These are phyloP conservation scores for Larix kaempferi DNA, from an alignment of 75 land plant genomes.

Conservation along the genomic window DNA sequence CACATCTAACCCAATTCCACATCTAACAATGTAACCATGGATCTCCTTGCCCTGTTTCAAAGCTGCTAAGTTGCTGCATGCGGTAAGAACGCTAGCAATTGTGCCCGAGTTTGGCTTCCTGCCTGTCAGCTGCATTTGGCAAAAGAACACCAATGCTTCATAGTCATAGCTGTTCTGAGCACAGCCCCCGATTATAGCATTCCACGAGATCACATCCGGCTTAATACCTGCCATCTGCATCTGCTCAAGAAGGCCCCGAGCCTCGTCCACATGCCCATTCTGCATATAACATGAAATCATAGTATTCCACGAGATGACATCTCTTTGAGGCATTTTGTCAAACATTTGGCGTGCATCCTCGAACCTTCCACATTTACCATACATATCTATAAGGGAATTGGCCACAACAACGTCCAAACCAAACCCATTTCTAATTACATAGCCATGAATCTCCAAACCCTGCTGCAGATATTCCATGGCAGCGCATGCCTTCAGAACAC, in stretches of 20 bases:
- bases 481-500: slow-evolving; percentile 37
- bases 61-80: slow-evolving; percentile 10
- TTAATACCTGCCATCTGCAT: slow-evolving; percentile 39
- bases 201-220: slow-evolving; percentile 51
- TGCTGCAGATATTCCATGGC: slow-evolving; percentile 19
- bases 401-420: slow-evolving; percentile 19
- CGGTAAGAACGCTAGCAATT: slow-evolving; percentile 14
- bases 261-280: slow-evolving; percentile 29
- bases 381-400: slow-evolving; percentile 40
- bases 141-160: slow-evolving; percentile 37
- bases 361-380: slow-evolving; percentile 35
- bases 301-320: slow-evolving; percentile 36
- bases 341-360: slow-evolving; percentile 31
- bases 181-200: slow-evolving; percentile 58
- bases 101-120: slow-evolving; percentile 34
- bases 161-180: slow-evolving; percentile 33
- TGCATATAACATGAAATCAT: slow-evolving; percentile 41
- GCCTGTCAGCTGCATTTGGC: slow-evolving; percentile 43
- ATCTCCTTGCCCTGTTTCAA: slow-evolving; percentile 17
- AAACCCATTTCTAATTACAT: slow-evolving; percentile 19
- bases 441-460: slow-evolving; percentile 28
- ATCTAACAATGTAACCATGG: slow-evolving; percentile 13
- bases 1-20: slow-evolving; percentile 11
- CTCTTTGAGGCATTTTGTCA: slow-evolving; percentile 13
- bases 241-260: slow-evolving; percentile 20